Percentiles rank a stretch among this genome's conserved stretches.
These are phyloP conservation scores for Ustilago hordei DNA, from an alignment of 1,284 basidiomycete species.

Conservation along the genomic window DNA sequence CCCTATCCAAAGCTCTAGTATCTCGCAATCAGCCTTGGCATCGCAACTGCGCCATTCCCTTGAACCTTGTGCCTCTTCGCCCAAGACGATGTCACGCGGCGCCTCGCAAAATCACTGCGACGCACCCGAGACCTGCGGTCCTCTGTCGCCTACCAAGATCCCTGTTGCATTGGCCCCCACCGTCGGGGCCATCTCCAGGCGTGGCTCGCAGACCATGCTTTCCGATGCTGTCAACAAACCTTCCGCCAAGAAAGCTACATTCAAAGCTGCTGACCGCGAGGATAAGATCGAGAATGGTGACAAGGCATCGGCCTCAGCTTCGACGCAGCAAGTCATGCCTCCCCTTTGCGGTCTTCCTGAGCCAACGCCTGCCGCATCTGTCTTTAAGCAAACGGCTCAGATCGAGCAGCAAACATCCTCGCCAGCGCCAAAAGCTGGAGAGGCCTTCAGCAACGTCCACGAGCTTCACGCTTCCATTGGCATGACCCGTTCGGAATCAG, in stretches of 20 bases:
- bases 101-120: slow-evolving; percentile 22
- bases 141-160: slow-evolving; percentile 49
- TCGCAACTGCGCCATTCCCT: slow-evolving; percentile 36
- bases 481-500: slow-evolving; percentile 44
- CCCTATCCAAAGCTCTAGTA: slow-evolving; percentile 37
- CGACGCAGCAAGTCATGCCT: slow-evolving; percentile 40
- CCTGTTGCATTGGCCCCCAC: slow-evolving; percentile 39
- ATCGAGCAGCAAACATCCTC: slow-evolving; percentile 11
- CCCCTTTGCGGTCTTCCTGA: slow-evolving; percentile 34
- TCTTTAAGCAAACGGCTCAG: slow-evolving; percentile 34
- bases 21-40: slow-evolving; percentile 34
- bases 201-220: slow-evolving; percentile 40
- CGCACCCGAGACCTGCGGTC: slow-evolving; percentile 44
- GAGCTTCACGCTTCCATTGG: slow-evolving; percentile 16
- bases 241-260: neutral
- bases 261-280: neutral
- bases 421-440: slow-evolving; percentile 1
- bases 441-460: neutral
- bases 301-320: neutral
- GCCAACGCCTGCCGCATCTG: slow-evolving; percentile 40
- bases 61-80: slow-evolving; percentile 17
- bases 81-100: neutral
- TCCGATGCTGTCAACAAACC: slow-evolving; percentile 20
- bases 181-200: slow-evolving; percentile 41
- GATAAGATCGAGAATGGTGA: neutral